phyloP scores from a whole-genome alignment of 164 flowering plant genomes.

The grape (Vitis vinifera) region DNA sequence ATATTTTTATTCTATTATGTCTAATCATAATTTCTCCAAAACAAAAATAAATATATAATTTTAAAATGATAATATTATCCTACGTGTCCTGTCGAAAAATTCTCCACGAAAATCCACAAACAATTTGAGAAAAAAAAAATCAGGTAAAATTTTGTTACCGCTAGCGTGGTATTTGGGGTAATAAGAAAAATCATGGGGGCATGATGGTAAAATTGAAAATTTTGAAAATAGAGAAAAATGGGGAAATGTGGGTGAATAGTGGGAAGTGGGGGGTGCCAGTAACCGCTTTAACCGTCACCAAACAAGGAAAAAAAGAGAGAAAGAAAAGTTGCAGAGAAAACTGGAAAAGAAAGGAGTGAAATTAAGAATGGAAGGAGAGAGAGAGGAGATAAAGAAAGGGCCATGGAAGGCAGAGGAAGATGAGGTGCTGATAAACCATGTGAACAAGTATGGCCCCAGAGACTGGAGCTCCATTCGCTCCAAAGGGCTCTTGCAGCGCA shows the following conservation, averaged over 20 bases:
- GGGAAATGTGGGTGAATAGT: constrained; percentile 11
- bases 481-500: constrained; percentile 86
- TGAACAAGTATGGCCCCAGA: constrained; percentile 72
- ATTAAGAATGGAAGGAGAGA: constrained; percentile 13
- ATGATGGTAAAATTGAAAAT: background rate
- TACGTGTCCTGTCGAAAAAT: too few species aligned
- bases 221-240: constrained; percentile 12
- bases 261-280: constrained; percentile 18
- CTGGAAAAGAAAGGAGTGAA: constrained; percentile 15
- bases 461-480: constrained; percentile 99
- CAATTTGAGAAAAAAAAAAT: too few species aligned
- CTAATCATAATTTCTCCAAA: too few species aligned
- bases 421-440: constrained; percentile 70
- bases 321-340: constrained; percentile 1
- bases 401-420: constrained; percentile 96
- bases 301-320: background rate
- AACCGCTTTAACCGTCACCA: constrained; percentile 38
- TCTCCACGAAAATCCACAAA: too few species aligned
- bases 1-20: too few species aligned
- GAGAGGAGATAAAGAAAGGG: constrained; percentile 60
- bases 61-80: too few species aligned
- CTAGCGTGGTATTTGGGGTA: background rate
- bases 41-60: too few species aligned
- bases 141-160: too few species aligned
- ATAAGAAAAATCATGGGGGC: background rate